Evolutionary conservation across 768 basidiomycete species (phyloP).

Genomic region (Xerocomus spinulosus): DNA sequence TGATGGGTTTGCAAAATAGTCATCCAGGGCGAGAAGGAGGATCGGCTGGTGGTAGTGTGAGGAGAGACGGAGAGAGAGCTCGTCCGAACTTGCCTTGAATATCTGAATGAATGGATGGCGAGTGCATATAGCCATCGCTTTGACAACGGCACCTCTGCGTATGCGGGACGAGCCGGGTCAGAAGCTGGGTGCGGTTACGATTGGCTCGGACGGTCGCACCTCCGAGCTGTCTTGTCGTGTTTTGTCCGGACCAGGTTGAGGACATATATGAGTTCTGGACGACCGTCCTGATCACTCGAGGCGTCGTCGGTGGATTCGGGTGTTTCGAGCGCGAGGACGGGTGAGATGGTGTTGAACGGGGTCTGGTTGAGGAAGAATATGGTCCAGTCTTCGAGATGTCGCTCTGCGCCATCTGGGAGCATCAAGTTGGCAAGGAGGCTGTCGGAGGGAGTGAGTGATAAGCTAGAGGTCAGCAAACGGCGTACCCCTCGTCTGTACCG

Average conservation of each 20-base stretch:
- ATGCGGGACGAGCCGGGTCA: slow-evolving; percentile 9
- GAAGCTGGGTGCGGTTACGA: slow-evolving; percentile 1
- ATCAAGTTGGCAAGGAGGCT: slow-evolving; percentile 95
- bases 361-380: slow-evolving; percentile 98
- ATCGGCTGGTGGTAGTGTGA: slow-evolving; percentile 59
- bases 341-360: slow-evolving; percentile 78
- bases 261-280: slow-evolving; percentile 72
- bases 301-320: slow-evolving; percentile 31
- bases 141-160: slow-evolving; percentile 83
- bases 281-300: slow-evolving; percentile 23
- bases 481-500: slow-evolving; percentile 91
- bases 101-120: slow-evolving; percentile 93
- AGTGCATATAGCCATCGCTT: slow-evolving; percentile 92
- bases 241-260: slow-evolving; percentile 90
- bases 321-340: slow-evolving; percentile 71
- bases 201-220: slow-evolving; percentile 41
- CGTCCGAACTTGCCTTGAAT: slow-evolving; percentile 64
- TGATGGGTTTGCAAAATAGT: slow-evolving; percentile 87
- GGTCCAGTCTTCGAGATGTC: slow-evolving; percentile 95
- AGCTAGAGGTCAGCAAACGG: too few species aligned
- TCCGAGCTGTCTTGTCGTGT: slow-evolving; percentile 76
- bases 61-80: background rate
- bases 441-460: slow-evolving; percentile 4
- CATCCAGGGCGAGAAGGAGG: slow-evolving; percentile 88
- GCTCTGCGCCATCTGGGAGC: slow-evolving; percentile 97